Evolutionary conservation across 2,329 filamentous ascomycete species (phyloP).

Genomic region (Harringtonia lauricola): DNA sequence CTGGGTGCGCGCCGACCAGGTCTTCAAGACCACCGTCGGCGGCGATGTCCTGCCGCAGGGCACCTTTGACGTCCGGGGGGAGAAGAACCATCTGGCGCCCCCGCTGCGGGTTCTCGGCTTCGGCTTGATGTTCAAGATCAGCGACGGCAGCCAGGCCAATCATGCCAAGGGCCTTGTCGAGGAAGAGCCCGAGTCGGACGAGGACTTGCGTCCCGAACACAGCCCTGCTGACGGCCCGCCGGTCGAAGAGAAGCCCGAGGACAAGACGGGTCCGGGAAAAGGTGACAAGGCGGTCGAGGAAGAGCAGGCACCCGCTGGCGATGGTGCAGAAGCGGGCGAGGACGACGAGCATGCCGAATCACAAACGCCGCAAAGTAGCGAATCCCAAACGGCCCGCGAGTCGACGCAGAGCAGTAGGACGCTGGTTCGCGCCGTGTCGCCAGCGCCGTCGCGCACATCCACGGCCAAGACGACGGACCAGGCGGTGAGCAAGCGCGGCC

Average conservation of each 20-base stretch:
- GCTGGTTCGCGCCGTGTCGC: slow-evolving; percentile 4
- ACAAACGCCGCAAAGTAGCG: slow-evolving; percentile 14
- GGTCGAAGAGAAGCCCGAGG: neutral
- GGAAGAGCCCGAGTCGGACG: slow-evolving; percentile 12
- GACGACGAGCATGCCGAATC: slow-evolving; percentile 13
- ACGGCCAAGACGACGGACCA: slow-evolving; percentile 23
- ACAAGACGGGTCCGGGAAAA: slow-evolving; percentile 15
- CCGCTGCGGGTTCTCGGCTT: slow-evolving; percentile 81
- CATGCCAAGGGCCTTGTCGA: slow-evolving; percentile 32
- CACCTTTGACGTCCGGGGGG: slow-evolving; percentile 69
- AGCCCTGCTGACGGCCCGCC: too few relatives aligned
- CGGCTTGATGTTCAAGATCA: slow-evolving; percentile 78
- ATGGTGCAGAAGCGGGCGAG: slow-evolving; percentile 2
- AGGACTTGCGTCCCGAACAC: too few relatives aligned
- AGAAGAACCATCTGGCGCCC: slow-evolving; percentile 85
- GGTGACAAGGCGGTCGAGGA: slow-evolving; percentile 20
- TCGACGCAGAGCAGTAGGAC: slow-evolving; percentile 17
- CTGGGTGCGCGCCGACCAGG: slow-evolving; percentile 88
- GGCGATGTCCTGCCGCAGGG: slow-evolving; percentile 74
- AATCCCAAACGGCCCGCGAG: slow-evolving; percentile 19
- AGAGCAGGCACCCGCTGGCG: too few relatives aligned
- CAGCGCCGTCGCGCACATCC: slow-evolving; percentile 9
- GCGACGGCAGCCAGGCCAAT: slow-evolving; percentile 71
- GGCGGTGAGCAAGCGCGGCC: slow-evolving; percentile 55
- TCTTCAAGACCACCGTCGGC: slow-evolving; percentile 70